Evolutionary conservation across 1,139 yeast genomes (phyloP).

Genomic region (Lodderomyces margitis): DNA sequence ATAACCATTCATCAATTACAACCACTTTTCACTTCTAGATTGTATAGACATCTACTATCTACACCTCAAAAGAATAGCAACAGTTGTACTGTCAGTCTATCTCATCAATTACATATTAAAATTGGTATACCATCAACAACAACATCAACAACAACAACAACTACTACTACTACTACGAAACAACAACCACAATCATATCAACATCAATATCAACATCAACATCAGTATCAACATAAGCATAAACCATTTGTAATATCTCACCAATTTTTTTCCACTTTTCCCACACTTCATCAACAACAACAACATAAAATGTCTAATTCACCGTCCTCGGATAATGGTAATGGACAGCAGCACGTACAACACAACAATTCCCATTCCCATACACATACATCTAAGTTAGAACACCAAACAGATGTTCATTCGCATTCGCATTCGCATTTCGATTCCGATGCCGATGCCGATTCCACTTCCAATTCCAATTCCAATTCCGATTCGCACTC

Average conservation of each 20-base stretch:
- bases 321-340: constrained; percentile 4
- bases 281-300: constrained; percentile 5
- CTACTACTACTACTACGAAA: not conserved
- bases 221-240: not conserved
- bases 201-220: not conserved
- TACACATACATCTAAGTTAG: no score
- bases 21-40: not conserved
- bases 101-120: not conserved
- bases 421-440: constrained; percentile 18
- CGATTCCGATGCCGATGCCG: constrained; percentile 22
- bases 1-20: constrained; percentile 1
- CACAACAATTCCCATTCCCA: not conserved
- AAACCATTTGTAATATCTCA: constrained; percentile 7
- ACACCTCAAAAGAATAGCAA: not conserved
- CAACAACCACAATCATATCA: not conserved
- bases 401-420: constrained; percentile 4
- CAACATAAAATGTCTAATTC: not conserved
- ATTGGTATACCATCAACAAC: not conserved
- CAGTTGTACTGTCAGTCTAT: no score
- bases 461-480: no score
- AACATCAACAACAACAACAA: not conserved
- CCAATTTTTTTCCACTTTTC: constrained; percentile 12
- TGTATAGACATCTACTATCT: constrained; percentile 2
- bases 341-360: not conserved
- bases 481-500: constrained; percentile 30